A percentile compares a stretch with the other conserved stretches of the same genome.
Evolutionary conservation across 345 rosid species (phyloP).

Genomic region (Hypericum androsaemum): DNA sequence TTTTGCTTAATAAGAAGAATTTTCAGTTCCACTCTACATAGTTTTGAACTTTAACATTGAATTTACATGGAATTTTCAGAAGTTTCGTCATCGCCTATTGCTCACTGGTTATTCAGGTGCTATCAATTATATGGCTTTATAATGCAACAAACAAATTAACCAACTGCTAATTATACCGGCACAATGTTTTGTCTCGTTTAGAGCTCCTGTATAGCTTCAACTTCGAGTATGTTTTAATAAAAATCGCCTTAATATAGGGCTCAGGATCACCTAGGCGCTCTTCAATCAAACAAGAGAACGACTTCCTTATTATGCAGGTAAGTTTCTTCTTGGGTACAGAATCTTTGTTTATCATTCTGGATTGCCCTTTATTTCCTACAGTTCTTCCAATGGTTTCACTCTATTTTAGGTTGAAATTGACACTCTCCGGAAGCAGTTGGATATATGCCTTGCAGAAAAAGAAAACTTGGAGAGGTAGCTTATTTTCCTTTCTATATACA

Average conservation of each 20-base stretch:
- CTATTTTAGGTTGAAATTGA: conserved; percentile 51
- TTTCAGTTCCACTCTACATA: too few species aligned
- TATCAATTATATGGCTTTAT: too few species aligned
- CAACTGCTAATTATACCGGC: too few species aligned
- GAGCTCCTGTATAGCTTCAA: too few species aligned
- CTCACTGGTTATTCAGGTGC: too few species aligned
- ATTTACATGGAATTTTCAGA: too few species aligned
- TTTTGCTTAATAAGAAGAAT: too few species aligned
- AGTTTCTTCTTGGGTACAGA: not conserved
- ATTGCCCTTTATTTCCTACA: conserved; percentile 3
- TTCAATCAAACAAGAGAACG: conserved; percentile 61
- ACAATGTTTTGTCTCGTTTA: too few species aligned
- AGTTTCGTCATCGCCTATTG: too few species aligned
- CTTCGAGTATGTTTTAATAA: too few species aligned
- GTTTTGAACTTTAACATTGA: too few species aligned
- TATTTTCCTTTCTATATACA: not conserved
- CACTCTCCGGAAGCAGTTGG: conserved; percentile 51
- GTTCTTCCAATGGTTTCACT: not conserved
- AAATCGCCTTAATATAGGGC: conserved; percentile 25
- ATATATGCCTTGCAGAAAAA: conserved; percentile 57
- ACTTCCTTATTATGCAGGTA: conserved; percentile 86
- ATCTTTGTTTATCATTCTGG: not conserved
- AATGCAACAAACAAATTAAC: too few species aligned
- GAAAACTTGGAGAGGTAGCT: conserved; percentile 59
- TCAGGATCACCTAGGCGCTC: conserved; percentile 41